Conservation (phyloP, 176 grass and related monocot species). For the Urochloa ruziziensis region DNA sequence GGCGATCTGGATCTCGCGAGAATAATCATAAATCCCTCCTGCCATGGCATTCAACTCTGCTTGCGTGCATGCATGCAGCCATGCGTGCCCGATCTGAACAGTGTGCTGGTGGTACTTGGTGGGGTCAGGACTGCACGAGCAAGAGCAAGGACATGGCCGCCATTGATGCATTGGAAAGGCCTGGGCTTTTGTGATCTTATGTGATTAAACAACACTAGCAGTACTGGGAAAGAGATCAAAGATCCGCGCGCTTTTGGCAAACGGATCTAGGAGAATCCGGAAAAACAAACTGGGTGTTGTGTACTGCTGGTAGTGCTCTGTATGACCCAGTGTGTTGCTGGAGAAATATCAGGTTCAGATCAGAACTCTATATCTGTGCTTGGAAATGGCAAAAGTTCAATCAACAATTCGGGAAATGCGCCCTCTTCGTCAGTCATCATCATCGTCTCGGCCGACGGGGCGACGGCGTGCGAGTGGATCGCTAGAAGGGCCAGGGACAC, state of each 20-base stretch:
- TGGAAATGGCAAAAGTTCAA: not conserved
- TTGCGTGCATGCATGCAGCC: not conserved
- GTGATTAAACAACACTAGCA: not conserved
- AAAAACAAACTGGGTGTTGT: not conserved
- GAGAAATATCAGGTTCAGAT: not conserved
- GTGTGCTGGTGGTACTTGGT: not conserved
- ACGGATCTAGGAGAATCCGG: conserved; percentile 3
- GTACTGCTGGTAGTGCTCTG: not conserved
- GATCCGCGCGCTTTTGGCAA: conserved; percentile 16
- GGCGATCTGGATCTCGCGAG: conserved; percentile 41
- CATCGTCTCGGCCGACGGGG: not conserved
- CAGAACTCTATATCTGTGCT: not conserved
- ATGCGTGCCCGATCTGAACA: not conserved
- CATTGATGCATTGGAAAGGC: conserved; percentile 28
- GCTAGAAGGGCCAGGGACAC: not conserved
- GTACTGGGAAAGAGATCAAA: not conserved
- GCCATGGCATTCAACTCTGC: conserved; percentile 30
- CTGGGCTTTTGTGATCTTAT: conserved; percentile 1
- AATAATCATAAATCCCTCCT: conserved; percentile 43
- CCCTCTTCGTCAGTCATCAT: not conserved
- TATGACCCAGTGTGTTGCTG: not conserved
- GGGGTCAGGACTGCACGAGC: not conserved
- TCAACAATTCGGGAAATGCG: not conserved
- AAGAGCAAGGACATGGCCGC: not conserved
- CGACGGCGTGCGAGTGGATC: not conserved